These are phyloP conservation scores for Hyaloscypha variabilis DNA, from an alignment of 495 filamentous ascomycete species.

Conservation along the genomic window DNA sequence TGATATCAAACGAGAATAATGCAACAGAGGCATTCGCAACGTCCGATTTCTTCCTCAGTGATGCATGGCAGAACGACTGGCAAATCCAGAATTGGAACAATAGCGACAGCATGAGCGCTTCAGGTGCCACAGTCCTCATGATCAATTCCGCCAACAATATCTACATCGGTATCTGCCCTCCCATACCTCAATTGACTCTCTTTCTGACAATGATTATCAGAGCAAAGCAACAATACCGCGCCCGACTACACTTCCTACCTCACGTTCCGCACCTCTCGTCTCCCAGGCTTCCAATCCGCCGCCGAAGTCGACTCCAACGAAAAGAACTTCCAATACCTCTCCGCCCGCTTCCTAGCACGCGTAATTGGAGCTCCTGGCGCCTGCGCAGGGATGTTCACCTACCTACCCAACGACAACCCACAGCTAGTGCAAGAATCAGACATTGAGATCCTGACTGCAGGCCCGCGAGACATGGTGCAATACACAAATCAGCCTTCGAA, in stretches of 20 bases:
- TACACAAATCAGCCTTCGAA: slow-evolving; percentile 75
- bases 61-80: slow-evolving; percentile 55
- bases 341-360: slow-evolving; percentile 62
- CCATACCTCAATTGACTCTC: not conserved
- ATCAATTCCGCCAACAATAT: slow-evolving; percentile 67
- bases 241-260: slow-evolving; percentile 54
- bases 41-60: slow-evolving; percentile 43
- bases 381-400: slow-evolving; percentile 74
- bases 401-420: slow-evolving; percentile 39
- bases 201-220: slow-evolving; percentile 31
- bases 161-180: slow-evolving; percentile 52
- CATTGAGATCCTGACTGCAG: slow-evolving; percentile 72
- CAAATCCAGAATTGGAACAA: slow-evolving; percentile 60
- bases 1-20: slow-evolving; percentile 33
- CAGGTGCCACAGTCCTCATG: slow-evolving; percentile 50
- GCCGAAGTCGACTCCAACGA: slow-evolving; percentile 65
- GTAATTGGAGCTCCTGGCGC: slow-evolving; percentile 58
- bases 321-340: slow-evolving; percentile 58
- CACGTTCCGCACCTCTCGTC: slow-evolving; percentile 62
- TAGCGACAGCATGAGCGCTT: slow-evolving; percentile 24
- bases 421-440: slow-evolving; percentile 70
- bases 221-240: slow-evolving; percentile 32
- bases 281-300: slow-evolving; percentile 57
- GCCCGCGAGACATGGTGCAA: slow-evolving; percentile 56
- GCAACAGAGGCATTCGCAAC: slow-evolving; percentile 38